Evolutionary conservation across 2,329 filamentous ascomycete species (phyloP).

Genomic region (Venturia carpophila): DNA sequence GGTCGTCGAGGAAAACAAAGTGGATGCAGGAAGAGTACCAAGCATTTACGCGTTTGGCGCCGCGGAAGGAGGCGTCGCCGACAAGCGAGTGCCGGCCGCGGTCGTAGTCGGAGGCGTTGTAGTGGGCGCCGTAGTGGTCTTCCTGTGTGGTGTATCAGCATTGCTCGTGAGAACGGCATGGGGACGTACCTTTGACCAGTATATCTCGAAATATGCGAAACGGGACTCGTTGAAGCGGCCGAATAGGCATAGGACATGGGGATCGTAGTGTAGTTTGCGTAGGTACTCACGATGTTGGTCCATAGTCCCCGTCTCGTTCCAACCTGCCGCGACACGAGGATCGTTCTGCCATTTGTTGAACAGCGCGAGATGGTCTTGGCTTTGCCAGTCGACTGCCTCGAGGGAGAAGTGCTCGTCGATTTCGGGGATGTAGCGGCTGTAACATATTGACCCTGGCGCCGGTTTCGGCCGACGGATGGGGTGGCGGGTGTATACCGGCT

Average conservation of each 20-base stretch:
- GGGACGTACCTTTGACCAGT: conserved; percentile 53
- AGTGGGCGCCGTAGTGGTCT: conserved; percentile 53
- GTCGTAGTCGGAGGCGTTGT: conserved; percentile 48
- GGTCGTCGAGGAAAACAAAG: conserved; percentile 53
- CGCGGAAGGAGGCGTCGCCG: conserved; percentile 48
- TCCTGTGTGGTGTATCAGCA: conserved; percentile 30
- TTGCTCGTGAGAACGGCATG: not conserved
- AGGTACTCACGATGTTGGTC: conserved; percentile 69
- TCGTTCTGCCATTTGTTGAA: conserved; percentile 82
- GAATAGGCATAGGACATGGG: conserved; percentile 62
- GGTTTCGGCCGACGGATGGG: conserved; percentile 67
- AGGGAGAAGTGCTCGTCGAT: conserved; percentile 70
- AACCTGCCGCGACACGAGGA: conserved; percentile 68
- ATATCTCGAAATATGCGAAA: conserved; percentile 75
- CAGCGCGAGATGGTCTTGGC: conserved; percentile 56
- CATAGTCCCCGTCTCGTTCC: conserved; percentile 70
- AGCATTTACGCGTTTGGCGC: conserved; percentile 48
- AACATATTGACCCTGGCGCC: conserved; percentile 59
- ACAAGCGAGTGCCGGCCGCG: conserved; percentile 54
- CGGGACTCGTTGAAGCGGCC: conserved; percentile 61
- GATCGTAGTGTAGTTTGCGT: conserved; percentile 58
- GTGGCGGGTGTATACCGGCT: conserved; percentile 55
- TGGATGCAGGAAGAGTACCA: conserved; percentile 53
- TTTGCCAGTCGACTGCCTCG: conserved; percentile 60
- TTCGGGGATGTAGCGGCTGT: conserved; percentile 72